phyloP scores from a whole-genome alignment of 106 monocot species.

The Allium sativum region DNA sequence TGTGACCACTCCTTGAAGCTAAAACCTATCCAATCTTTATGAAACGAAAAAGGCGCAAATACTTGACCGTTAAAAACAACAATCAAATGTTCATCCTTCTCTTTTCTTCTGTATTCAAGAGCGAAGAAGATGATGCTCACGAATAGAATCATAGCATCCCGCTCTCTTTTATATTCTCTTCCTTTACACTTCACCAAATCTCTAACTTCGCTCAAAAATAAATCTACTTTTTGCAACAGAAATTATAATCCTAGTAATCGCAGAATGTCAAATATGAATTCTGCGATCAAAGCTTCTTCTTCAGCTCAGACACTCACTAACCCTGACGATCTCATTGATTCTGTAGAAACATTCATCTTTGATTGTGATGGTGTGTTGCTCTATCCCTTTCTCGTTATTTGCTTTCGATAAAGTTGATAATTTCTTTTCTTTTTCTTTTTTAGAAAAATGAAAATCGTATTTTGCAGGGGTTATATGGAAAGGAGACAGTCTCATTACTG shows the following conservation, averaged over 20 bases:
- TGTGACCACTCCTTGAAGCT: background rate
- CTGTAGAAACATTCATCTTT: conserved; percentile 94
- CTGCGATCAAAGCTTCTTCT: conserved; percentile 19
- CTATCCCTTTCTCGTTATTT: too few species aligned
- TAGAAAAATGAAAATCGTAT: background rate
- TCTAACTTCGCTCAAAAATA: background rate
- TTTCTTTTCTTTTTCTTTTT: background rate
- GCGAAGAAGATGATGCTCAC: background rate
- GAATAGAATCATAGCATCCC: background rate
- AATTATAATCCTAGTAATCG: background rate
- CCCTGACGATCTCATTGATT: conserved; percentile 69
- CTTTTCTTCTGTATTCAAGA: background rate
- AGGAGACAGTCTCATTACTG: conserved; percentile 85
- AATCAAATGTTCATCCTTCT: background rate
- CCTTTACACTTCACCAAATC: background rate
- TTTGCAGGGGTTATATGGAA: conserved; percentile 94
- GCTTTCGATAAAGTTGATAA: background rate
- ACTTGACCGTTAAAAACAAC: conserved; percentile 2
- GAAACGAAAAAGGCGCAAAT: background rate
- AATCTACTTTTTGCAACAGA: background rate
- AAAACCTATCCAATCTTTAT: background rate
- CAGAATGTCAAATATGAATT: background rate
- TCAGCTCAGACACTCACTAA: conserved; percentile 43
- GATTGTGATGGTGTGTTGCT: conserved; percentile 65
- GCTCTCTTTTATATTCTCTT: background rate